Percentiles rank a stretch among this genome's conserved stretches.
phyloP scores from a whole-genome alignment of 208 protist species.

The Leishmania tropica region DNA sequence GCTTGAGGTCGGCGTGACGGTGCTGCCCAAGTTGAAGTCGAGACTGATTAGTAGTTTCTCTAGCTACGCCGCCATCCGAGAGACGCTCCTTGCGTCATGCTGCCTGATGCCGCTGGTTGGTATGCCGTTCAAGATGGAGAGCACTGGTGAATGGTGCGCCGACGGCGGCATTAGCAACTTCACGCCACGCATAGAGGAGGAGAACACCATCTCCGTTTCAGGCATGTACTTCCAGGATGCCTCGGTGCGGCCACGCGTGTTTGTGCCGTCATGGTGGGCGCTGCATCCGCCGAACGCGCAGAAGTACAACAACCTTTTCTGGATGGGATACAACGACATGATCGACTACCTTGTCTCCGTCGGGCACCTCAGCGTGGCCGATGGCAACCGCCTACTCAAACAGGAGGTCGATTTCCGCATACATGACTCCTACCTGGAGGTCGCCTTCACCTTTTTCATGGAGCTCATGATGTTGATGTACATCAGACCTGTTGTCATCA shows the following conservation, averaged over 20 bases:
- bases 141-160: slow-evolving; percentile 71
- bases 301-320: slow-evolving; percentile 69
- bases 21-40: slow-evolving; percentile 50
- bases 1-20: slow-evolving; percentile 78
- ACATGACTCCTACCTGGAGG: slow-evolving; percentile 34
- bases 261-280: slow-evolving; percentile 82
- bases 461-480: slow-evolving; percentile 56
- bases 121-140: slow-evolving; percentile 63
- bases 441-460: slow-evolving; percentile 41
- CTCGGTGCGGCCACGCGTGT: slow-evolving; percentile 60
- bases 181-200: slow-evolving; percentile 63
- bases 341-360: slow-evolving; percentile 66
- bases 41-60: slow-evolving; percentile 49
- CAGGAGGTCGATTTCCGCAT: slow-evolving; percentile 44
- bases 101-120: slow-evolving; percentile 75
- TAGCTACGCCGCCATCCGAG: slow-evolving; percentile 48
- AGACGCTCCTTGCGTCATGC: slow-evolving; percentile 69
- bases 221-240: slow-evolving; percentile 83
- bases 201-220: slow-evolving; percentile 65
- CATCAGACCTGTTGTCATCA: slow-evolving; percentile 51
- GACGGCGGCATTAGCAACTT: slow-evolving; percentile 76
- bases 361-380: slow-evolving; percentile 26
- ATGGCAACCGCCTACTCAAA: slow-evolving; percentile 42
- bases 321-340: slow-evolving; percentile 84
- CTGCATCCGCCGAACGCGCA: slow-evolving; percentile 48